Percentiles rank a stretch among this genome's conserved stretches.
Conservation (phyloP, 805 yeast species). For the Cyberlindnera misumaiensis region DNA sequence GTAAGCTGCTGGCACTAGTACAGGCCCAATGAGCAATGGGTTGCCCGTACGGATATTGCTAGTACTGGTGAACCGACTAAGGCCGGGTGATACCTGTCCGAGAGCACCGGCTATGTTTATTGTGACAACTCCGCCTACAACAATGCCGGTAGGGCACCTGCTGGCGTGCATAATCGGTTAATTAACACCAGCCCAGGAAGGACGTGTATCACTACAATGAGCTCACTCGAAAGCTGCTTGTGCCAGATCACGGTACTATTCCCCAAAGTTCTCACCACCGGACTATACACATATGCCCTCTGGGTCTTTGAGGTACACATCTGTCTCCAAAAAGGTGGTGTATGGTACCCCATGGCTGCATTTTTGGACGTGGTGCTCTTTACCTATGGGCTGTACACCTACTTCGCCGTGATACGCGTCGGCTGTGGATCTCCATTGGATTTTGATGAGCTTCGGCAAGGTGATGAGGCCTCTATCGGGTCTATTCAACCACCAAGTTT, state of each 20-base stretch:
- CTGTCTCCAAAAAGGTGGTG: slow-evolving; percentile 11
- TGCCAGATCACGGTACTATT: slow-evolving; percentile 34
- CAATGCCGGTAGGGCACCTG: too few species aligned
- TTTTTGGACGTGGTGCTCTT: slow-evolving; percentile 27
- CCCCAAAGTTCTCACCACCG: slow-evolving; percentile 42
- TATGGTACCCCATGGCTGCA: slow-evolving; percentile 15
- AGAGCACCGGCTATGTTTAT: too few species aligned
- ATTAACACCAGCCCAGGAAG: too few species aligned
- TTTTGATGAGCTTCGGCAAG: slow-evolving; percentile 33
- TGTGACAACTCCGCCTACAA: too few species aligned
- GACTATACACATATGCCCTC: slow-evolving; percentile 41
- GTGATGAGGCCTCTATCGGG: slow-evolving; percentile 15
- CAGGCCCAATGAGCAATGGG: too few species aligned
- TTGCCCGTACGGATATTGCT: too few species aligned
- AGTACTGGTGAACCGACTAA: too few species aligned
- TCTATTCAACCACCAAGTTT: slow-evolving; percentile 34
- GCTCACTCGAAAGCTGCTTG: slow-evolving; percentile 22
- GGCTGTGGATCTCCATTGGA: slow-evolving; percentile 69
- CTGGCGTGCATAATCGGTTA: too few species aligned
- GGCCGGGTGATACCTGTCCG: too few species aligned
- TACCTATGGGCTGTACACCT: slow-evolving; percentile 38
- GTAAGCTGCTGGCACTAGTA: too few species aligned
- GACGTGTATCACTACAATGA: not conserved
- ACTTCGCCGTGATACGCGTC: slow-evolving; percentile 40
- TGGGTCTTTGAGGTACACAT: slow-evolving; percentile 29